Conservation (phyloP, 2,329 filamentous ascomycete genomes). For the Fusarium sp. region DNA sequence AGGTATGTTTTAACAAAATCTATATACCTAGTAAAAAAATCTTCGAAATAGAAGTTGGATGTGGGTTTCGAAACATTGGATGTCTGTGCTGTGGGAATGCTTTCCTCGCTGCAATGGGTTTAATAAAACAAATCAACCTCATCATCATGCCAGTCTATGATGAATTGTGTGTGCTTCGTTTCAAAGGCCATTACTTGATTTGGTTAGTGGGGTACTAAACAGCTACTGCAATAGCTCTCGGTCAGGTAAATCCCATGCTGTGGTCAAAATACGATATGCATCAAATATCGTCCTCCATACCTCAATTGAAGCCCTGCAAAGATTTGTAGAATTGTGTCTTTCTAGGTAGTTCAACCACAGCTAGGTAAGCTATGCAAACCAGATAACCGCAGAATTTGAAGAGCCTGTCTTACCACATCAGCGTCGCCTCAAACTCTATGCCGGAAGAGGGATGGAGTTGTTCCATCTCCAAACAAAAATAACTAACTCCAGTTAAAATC, state of each 20-base stretch:
- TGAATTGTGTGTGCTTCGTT: constrained; percentile 7
- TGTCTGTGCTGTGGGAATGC: background rate
- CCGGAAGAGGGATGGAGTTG: background rate
- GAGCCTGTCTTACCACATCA: background rate
- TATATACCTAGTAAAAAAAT: background rate
- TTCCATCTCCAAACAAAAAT: background rate
- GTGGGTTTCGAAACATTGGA: constrained; percentile 19
- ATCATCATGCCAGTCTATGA: background rate
- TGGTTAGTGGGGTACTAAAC: background rate
- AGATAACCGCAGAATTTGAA: background rate
- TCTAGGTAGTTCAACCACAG: background rate
- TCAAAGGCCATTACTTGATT: constrained; percentile 25
- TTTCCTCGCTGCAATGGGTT: background rate
- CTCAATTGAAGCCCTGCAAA: background rate
- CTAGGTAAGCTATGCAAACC: background rate
- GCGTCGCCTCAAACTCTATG: background rate
- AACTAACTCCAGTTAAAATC: constrained; percentile 8
- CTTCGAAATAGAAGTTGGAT: constrained; percentile 6
- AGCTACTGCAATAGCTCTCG: background rate
- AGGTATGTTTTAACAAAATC: background rate
- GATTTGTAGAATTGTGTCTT: background rate
- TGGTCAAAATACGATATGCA: background rate
- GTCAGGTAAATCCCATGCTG: background rate
- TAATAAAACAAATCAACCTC: constrained; percentile 10
- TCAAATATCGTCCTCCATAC: background rate